Percentiles rank a stretch among this genome's conserved stretches.
phyloP scores from a whole-genome alignment of 352 stramenopile genomes.

The Phytophthora rubi region DNA sequence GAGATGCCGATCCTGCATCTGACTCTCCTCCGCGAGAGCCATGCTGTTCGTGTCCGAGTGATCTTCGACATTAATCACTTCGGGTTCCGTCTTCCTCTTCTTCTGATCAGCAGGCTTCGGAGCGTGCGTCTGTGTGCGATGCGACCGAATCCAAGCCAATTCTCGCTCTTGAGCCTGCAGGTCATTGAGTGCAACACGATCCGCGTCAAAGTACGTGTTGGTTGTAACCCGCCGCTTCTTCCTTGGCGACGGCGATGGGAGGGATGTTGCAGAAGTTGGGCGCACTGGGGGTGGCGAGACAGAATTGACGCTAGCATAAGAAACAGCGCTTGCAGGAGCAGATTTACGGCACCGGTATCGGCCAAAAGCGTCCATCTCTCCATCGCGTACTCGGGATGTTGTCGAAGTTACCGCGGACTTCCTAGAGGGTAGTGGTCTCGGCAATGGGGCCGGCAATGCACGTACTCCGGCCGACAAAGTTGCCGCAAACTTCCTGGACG shows the following conservation, averaged over 20 bases:
- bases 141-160: slow-evolving; percentile 37
- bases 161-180: slow-evolving; percentile 51
- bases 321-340: slow-evolving; percentile 2
- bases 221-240: slow-evolving; percentile 25
- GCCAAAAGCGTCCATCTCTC: slow-evolving; percentile 15
- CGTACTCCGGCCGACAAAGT: background rate
- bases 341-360: slow-evolving; percentile 25
- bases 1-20: slow-evolving; percentile 9
- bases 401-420: too few relatives aligned
- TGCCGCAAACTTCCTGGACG: slow-evolving; percentile 10
- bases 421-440: too few relatives aligned
- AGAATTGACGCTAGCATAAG: background rate
- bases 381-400: slow-evolving; percentile 1
- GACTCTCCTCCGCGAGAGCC: slow-evolving; percentile 12
- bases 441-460: too few relatives aligned
- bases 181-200: slow-evolving; percentile 38
- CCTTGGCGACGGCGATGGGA: slow-evolving; percentile 16
- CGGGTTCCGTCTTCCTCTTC: slow-evolving; percentile 5
- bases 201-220: slow-evolving; percentile 23
- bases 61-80: slow-evolving; percentile 22
- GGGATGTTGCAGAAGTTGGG: background rate
- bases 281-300: background rate
- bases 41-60: slow-evolving; percentile 15
- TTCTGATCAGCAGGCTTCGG: slow-evolving; percentile 13
- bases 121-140: slow-evolving; percentile 31